These are phyloP conservation scores for Phlebiopsis flavidoalba DNA, from an alignment of 768 basidiomycete genomes.

Conservation along the genomic window DNA sequence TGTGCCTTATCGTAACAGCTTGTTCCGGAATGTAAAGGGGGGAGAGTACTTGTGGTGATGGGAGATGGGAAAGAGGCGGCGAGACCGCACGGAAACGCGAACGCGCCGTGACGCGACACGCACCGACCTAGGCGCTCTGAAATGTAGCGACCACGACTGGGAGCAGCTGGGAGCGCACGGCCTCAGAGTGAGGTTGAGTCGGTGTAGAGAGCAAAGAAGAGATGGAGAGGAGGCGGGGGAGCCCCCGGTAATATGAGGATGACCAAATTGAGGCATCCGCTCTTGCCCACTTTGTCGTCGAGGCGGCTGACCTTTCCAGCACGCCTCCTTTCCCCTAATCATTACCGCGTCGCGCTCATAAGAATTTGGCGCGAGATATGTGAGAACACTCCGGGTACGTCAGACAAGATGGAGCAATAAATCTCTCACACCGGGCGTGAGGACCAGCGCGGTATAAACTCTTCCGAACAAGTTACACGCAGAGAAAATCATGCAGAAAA, in stretches of 20 bases:
- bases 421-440: not conserved
- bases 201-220: too few species aligned
- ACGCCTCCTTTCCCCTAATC: not conserved
- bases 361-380: not conserved
- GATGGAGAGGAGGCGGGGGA: too few species aligned
- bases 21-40: not conserved
- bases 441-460: not conserved
- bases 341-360: not conserved
- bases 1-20: not conserved
- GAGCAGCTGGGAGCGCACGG: too few species aligned
- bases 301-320: not conserved
- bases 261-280: slow-evolving; percentile 5
- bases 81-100: slow-evolving; percentile 9
- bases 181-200: too few species aligned
- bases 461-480: not conserved
- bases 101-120: slow-evolving; percentile 18
- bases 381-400: not conserved
- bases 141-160: not conserved
- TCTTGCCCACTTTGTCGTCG: not conserved
- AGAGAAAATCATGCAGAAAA: not conserved
- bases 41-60: slow-evolving; percentile 3
- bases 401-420: not conserved
- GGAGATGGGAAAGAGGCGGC: slow-evolving; percentile 4
- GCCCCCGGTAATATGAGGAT: not conserved
- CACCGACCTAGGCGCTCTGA: slow-evolving; percentile 4